Percentiles rank a stretch among this genome's conserved stretches.
phyloP scores from a whole-genome alignment of 352 stramenopile genomes.

The Phytophthora pini region DNA sequence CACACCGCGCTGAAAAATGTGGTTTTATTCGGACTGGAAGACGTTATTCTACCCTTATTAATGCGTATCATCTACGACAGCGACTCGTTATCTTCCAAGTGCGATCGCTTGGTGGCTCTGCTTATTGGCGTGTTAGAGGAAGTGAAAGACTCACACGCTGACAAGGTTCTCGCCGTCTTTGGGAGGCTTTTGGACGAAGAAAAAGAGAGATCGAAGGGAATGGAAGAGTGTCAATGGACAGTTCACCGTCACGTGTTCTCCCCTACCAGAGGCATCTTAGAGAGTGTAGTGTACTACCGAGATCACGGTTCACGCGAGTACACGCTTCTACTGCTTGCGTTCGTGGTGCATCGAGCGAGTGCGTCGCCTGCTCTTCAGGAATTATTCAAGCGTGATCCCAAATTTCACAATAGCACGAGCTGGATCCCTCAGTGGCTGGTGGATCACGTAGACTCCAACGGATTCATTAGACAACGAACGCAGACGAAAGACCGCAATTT shows the following conservation, averaged over 20 bases:
- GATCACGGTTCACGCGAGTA: slow-evolving; percentile 58
- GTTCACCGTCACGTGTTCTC: slow-evolving; percentile 67
- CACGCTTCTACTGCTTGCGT: slow-evolving; percentile 61
- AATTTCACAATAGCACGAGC: slow-evolving; percentile 38
- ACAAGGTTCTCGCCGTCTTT: slow-evolving; percentile 55
- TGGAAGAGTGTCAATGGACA: slow-evolving; percentile 10
- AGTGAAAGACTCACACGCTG: slow-evolving; percentile 55
- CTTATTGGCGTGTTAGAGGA: slow-evolving; percentile 73
- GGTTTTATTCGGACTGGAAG: slow-evolving; percentile 44
- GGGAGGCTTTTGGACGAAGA: slow-evolving; percentile 44
- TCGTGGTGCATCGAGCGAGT: slow-evolving; percentile 43
- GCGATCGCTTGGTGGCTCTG: slow-evolving; percentile 57
- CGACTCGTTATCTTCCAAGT: slow-evolving; percentile 25
- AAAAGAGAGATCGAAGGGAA: slow-evolving; percentile 8
- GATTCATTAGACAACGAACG: slow-evolving; percentile 27
- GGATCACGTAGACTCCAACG: slow-evolving; percentile 49
- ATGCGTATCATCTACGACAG: slow-evolving; percentile 27
- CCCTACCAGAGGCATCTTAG: slow-evolving; percentile 53
- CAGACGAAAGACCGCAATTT: neutral
- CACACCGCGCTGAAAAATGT: slow-evolving; percentile 58
- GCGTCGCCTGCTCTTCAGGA: slow-evolving; percentile 41
- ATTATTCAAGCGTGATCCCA: slow-evolving; percentile 44
- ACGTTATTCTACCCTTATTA: slow-evolving; percentile 26
- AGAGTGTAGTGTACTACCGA: slow-evolving; percentile 71
- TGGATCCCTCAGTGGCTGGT: slow-evolving; percentile 65